These are phyloP conservation scores for Phytophthora rubi DNA, from an alignment of 352 stramenopile species.

Conservation along the genomic window DNA sequence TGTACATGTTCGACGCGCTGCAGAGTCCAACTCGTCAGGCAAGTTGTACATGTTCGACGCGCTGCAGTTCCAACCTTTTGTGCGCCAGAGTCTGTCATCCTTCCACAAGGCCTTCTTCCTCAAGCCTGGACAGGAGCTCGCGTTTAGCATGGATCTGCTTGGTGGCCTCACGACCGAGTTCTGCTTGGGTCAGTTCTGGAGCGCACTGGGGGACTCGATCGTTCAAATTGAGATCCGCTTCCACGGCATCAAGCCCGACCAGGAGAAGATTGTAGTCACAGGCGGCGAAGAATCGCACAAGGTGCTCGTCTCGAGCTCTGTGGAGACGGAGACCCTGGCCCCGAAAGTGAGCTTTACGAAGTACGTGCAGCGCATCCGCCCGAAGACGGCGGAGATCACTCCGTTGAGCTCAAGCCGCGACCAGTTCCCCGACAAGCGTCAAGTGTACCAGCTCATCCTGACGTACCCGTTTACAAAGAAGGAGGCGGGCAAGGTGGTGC, in stretches of 20 bases:
- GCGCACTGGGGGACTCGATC: slow-evolving; percentile 77
- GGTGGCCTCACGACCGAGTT: slow-evolving; percentile 88
- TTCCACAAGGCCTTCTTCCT: slow-evolving; percentile 76
- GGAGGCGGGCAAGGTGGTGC: slow-evolving; percentile 85
- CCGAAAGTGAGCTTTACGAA: slow-evolving; percentile 83
- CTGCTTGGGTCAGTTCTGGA: slow-evolving; percentile 92
- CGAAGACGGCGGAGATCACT: slow-evolving; percentile 76
- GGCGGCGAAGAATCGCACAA: slow-evolving; percentile 78
- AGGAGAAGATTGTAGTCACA: slow-evolving; percentile 61
- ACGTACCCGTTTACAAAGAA: slow-evolving; percentile 92
- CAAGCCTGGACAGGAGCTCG: slow-evolving; percentile 64
- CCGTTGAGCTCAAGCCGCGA: slow-evolving; percentile 86
- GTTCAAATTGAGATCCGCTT: slow-evolving; percentile 88
- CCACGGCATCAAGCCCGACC: slow-evolving; percentile 79
- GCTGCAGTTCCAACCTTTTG: slow-evolving; percentile 90
- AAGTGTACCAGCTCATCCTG: slow-evolving; percentile 91
- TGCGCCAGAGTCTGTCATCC: slow-evolving; percentile 77
- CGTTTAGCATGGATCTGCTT: slow-evolving; percentile 77
- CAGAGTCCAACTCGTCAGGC: slow-evolving; percentile 72
- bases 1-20: slow-evolving; percentile 90
- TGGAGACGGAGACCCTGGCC: slow-evolving; percentile 82
- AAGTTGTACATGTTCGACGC: slow-evolving; percentile 90
- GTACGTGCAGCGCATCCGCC: slow-evolving; percentile 84
- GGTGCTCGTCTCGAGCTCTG: slow-evolving; percentile 70
- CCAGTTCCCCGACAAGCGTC: slow-evolving; percentile 80